Evolutionary conservation across 2,329 filamentous ascomycete genomes (phyloP), one percentile per base, ranked within the genome.

Genomic region (Claviceps capensis): DNA sequence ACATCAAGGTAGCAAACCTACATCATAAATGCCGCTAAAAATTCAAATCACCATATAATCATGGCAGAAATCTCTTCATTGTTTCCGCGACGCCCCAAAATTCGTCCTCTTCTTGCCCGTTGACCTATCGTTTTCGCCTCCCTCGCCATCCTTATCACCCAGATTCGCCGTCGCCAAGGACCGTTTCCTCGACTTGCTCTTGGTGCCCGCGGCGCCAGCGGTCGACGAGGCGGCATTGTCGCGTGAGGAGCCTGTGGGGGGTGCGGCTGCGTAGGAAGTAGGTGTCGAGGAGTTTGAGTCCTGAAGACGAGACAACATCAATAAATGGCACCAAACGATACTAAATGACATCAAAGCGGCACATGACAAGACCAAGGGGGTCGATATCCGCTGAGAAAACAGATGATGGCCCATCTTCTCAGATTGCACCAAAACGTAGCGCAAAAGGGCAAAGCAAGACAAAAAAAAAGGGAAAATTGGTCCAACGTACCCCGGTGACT

Each of bases 71-170:
- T 4, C 30, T 23, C 19, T 11, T n/a, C 11, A 61, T 55, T 37
- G 75, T 61, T 77, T 80, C 52, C 77, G 70, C 34, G 70, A 69
- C 0, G 75, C 73, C 16, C 77, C 77, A 62, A 81, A 81, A 59
- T 77, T 77, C 2, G 77, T 80, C 55, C 78, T 69, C 51, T 78
- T 75, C 64, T 81, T 81, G 43, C 64, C 64, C 47, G 68, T 63
- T 52, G 76, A 73, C 48, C 70, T 68, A 52, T 83, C 79, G 22
- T 73, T 76, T 65, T 83, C 80, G 64, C 78, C 82, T 53, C 83
- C 80, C 26, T 78, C 70, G 34, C 68, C 69, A 57, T 70, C 54
- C 38, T 55, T 49, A 9, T 59, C 71, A 5, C 40, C 53, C 16
- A 47, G 36, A 1, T 34, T 34, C 30, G 30, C 30, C 30, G 30